Percentiles rank a stretch among this genome's conserved stretches.
Conservation (phyloP, 164 flowering plant genomes). For the Malania oleifera region DNA sequence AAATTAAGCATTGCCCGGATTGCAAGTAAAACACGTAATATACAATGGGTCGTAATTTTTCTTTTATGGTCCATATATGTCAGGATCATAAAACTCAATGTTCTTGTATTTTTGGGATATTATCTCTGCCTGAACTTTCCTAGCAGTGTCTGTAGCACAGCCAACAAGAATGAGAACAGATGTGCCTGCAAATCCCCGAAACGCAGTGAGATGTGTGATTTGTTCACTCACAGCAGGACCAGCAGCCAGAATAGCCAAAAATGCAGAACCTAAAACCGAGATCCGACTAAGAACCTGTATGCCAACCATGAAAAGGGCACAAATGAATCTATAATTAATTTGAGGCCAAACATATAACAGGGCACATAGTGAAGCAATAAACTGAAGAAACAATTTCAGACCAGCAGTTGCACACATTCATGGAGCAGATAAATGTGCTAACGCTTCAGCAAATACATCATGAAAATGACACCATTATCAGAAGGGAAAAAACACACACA, state of each 20-base stretch:
- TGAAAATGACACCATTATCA: too few species aligned
- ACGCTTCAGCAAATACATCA: too few species aligned
- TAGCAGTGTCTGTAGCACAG: slow-evolving; percentile 97
- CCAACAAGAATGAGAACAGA: slow-evolving; percentile 98
- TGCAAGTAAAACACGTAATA: neutral
- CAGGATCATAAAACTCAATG: slow-evolving; percentile 78
- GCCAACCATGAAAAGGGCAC: neutral
- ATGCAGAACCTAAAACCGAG: slow-evolving; percentile 92
- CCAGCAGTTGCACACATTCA: too few species aligned
- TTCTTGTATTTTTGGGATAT: slow-evolving; percentile 98
- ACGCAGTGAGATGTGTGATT: slow-evolving; percentile 82
- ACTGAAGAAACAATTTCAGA: too few species aligned
- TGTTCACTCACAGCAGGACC: slow-evolving; percentile 94
- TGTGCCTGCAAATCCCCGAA: slow-evolving; percentile 97
- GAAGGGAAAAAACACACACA: too few species aligned
- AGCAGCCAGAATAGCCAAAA: slow-evolving; percentile 89
- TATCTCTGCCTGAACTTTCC: slow-evolving; percentile 97
- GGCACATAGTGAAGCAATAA: too few species aligned
- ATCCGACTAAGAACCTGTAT: slow-evolving; percentile 89
- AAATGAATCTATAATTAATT: neutral
- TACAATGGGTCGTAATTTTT: neutral
- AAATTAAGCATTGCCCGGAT: too few species aligned
- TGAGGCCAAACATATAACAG: neutral
- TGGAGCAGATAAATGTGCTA: too few species aligned
- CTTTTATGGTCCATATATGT: slow-evolving; percentile 26